These are phyloP conservation scores for Podila verticillata DNA, from an alignment of 192 early-diverging fungal genomes.

Conservation along the genomic window DNA sequence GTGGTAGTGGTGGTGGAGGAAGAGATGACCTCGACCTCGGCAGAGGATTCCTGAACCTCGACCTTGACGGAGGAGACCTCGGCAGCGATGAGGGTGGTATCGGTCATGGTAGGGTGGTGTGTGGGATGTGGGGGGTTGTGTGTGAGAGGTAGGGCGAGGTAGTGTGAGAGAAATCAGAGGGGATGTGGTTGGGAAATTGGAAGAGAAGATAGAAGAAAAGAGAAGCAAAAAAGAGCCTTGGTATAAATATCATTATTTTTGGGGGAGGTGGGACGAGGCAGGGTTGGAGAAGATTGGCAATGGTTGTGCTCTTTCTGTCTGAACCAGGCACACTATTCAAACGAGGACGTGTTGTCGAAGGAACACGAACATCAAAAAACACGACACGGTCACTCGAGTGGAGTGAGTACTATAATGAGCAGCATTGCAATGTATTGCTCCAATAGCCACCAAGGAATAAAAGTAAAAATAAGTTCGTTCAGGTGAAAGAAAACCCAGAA, in stretches of 20 bases:
- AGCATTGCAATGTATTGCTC: too few species aligned
- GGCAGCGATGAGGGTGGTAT: slow-evolving; percentile 3
- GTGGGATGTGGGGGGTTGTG: background rate
- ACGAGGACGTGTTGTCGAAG: too few species aligned
- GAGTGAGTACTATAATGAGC: too few species aligned
- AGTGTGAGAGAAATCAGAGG: background rate
- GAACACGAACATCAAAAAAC: too few species aligned
- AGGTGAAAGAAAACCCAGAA: too few species aligned
- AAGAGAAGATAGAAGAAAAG: background rate
- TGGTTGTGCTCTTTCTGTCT: too few species aligned
- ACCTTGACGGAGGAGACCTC: slow-evolving; percentile 9
- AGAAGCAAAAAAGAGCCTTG: background rate
- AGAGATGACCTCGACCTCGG: slow-evolving; percentile 6
- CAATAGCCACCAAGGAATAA: too few species aligned
- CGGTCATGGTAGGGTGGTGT: background rate
- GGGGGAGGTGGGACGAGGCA: too few species aligned
- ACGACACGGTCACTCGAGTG: too few species aligned
- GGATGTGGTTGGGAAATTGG: background rate
- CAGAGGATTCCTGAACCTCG: slow-evolving; percentile 8
- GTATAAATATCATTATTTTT: background rate
- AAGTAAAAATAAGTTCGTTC: too few species aligned
- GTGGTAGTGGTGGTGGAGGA: background rate
- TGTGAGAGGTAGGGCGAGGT: background rate
- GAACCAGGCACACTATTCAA: too few species aligned
- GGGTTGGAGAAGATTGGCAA: too few species aligned